Evolutionary conservation across 2,329 filamentous ascomycete genomes (phyloP).

Genomic region (Tolypocladium tundrense): DNA sequence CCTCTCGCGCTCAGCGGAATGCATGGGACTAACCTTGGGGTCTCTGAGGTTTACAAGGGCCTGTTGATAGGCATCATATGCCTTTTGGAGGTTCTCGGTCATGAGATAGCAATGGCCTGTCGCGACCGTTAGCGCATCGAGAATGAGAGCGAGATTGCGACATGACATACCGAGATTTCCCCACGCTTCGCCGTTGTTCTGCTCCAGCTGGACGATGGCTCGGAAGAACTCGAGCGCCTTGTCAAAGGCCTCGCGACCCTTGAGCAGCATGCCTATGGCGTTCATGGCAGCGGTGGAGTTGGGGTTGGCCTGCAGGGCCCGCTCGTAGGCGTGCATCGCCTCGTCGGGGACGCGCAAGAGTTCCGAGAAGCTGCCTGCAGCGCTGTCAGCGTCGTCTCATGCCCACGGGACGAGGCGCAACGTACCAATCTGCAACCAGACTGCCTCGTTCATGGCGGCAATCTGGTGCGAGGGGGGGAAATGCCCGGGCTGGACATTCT

Average conservation of each 20-base stretch:
- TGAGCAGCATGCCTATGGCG: constrained; percentile 81
- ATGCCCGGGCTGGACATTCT: constrained; percentile 45
- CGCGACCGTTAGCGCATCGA: constrained; percentile 8
- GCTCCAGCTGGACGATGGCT: constrained; percentile 82
- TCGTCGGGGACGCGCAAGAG: constrained; percentile 80
- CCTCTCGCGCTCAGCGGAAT: no score
- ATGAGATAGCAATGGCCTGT: constrained; percentile 95
- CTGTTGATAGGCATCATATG: constrained; percentile 93
- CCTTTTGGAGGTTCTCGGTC: constrained; percentile 97
- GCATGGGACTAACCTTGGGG: constrained; percentile 60
- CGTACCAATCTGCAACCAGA: constrained; percentile 91
- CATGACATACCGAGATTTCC: constrained; percentile 70
- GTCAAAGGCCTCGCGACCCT: constrained; percentile 85
- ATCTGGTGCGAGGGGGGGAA: constrained; percentile 65
- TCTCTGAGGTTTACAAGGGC: constrained; percentile 87
- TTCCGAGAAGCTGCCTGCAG: constrained; percentile 71
- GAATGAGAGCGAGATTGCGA: constrained; percentile 12
- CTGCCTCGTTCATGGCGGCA: constrained; percentile 67
- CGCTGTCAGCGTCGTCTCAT: constrained; percentile 2
- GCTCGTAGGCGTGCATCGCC: constrained; percentile 83
- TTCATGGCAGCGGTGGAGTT: constrained; percentile 90
- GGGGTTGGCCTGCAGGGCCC: constrained; percentile 75
- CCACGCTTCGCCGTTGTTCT: constrained; percentile 89
- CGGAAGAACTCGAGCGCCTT: constrained; percentile 91
- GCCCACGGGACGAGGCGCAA: constrained; percentile 4